Evolutionary conservation across 352 stramenopile species (phyloP).

Genomic region (Elongisporangium prolatum): DNA sequence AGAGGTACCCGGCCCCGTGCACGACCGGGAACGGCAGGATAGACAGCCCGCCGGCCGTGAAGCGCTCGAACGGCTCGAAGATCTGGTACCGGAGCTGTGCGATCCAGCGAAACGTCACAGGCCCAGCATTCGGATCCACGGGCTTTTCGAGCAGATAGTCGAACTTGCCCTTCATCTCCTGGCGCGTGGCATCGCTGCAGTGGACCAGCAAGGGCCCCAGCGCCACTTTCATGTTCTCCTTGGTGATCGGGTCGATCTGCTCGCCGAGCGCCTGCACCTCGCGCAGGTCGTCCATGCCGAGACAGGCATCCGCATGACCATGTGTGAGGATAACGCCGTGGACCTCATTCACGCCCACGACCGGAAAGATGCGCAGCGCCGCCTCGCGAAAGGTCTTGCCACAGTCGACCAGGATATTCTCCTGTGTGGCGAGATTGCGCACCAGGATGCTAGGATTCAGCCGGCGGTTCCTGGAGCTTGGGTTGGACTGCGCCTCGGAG

Average conservation of each 20-base stretch:
- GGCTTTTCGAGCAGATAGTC: conserved; percentile 68
- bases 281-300: conserved; percentile 83
- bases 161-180: conserved; percentile 66
- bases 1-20: conserved; percentile 76
- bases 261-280: conserved; percentile 66
- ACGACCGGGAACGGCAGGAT: conserved; percentile 75
- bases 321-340: conserved; percentile 82
- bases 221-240: conserved; percentile 54
- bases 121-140: conserved; percentile 7
- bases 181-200: conserved; percentile 49
- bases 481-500: conserved; percentile 58
- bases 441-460: conserved; percentile 80
- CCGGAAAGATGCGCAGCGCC: conserved; percentile 60
- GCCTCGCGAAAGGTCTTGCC: conserved; percentile 88
- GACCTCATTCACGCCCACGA: conserved; percentile 38
- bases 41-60: conserved; percentile 36
- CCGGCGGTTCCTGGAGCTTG: conserved; percentile 69
- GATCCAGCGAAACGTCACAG: conserved; percentile 68
- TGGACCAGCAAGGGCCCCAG: conserved; percentile 53
- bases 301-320: conserved; percentile 76
- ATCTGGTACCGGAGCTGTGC: conserved; percentile 64
- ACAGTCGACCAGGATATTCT: conserved; percentile 81
- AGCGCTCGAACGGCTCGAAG: conserved; percentile 48
- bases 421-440: conserved; percentile 27
- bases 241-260: conserved; percentile 46